These are phyloP conservation scores for Paramecium primaurelia DNA, from an alignment of 73 alveolate species.

Conservation along the genomic window DNA sequence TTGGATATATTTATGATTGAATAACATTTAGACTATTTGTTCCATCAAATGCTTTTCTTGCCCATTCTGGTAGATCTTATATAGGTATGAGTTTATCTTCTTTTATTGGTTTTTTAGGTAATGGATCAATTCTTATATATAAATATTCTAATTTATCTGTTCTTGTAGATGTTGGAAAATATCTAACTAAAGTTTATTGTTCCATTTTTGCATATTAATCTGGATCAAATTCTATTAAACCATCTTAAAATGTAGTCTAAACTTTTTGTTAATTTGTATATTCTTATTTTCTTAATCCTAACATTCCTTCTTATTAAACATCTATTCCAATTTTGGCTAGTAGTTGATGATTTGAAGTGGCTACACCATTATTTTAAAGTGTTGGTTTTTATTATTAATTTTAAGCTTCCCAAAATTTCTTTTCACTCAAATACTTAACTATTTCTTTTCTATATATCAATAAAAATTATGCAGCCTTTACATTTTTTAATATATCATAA, in stretches of 20 bases:
- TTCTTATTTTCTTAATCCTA: slow-evolving; percentile 31
- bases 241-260: not conserved
- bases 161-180: slow-evolving; percentile 33
- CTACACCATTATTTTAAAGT: not conserved
- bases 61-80: slow-evolving; percentile 1
- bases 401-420: not conserved
- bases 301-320: not conserved
- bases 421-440: not conserved
- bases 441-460: not conserved
- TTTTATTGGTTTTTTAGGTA: not conserved
- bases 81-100: not conserved
- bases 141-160: slow-evolving; percentile 1
- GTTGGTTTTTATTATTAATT: not conserved
- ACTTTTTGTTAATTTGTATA: not conserved
- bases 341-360: not conserved
- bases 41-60: slow-evolving; percentile 77
- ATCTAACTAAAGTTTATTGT: not conserved
- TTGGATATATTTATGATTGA: slow-evolving; percentile 86
- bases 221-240: slow-evolving; percentile 27
- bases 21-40: slow-evolving; percentile 87
- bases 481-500: slow-evolving; percentile 12
- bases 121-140: slow-evolving; percentile 21
- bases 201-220: slow-evolving; percentile 41
- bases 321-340: not conserved
- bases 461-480: not conserved